Base-by-base conservation (phyloP, 495 filamentous ascomycete species). In the Penicillium dipodomyicola region DNA sequence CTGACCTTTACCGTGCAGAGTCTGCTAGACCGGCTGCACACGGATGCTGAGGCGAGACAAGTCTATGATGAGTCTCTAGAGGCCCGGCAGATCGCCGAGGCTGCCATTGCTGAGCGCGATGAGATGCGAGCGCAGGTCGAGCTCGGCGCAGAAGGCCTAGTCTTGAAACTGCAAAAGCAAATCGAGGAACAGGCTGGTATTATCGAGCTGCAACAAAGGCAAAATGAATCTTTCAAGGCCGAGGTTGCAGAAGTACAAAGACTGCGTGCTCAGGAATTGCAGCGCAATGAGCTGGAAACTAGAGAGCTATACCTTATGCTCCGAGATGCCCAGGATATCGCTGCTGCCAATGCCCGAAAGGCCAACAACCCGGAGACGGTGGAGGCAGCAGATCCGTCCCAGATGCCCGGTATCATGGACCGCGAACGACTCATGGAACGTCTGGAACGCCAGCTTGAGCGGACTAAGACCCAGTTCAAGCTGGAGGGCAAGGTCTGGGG, bases 271-370 rank as follows among this genome's bases (percentile, higher is more conserved):
- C 91, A 94, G 68, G 95, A 98, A 63, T 80, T 96, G 48, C 94
- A 98, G 70, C 84, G 93, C 44, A 94, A 96, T 65, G 94, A 98
- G 70, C 71, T 98, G 25, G 94, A 98, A 69, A 97, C 95, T 0
- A 82, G 94, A 64, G 94, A 98, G 74, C 77, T 98, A 11, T 98
- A 97, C 73, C 87, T 98, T 39, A 98, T 98, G 94, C 87, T 98
- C 49, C 85, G 95, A 52, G 94, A 98, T 73, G 94, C 94, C 29
- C 94, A 98, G 71, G 94, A 98, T 69, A 89, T 95, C 59, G 93
- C 94, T 39, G 92, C 89, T 15, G 87, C 87, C 5, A 87, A 91
- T 65, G 90, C 90, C 47, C 89, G 87, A 58, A 92, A 92, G 73
- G 49, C 47, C 29, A 54, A 52, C 29, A 58, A 57, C n/a, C 42